Conservation (phyloP, 1,284 basidiomycete genomes). For the Tetrapyrgos nigripes region DNA sequence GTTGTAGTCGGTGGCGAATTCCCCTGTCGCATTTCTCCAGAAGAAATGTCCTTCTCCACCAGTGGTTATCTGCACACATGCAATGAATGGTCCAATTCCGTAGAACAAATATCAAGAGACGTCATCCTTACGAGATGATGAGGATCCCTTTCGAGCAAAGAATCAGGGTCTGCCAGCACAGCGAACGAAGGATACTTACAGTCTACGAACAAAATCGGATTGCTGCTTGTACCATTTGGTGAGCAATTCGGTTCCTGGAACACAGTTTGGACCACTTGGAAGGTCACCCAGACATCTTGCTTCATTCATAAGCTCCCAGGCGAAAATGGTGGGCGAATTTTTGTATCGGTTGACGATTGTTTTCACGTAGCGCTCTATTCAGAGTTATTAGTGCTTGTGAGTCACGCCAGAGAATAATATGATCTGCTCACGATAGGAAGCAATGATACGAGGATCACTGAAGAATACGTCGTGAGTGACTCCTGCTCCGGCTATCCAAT, state of each 20-base stretch:
- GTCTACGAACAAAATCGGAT: constrained; percentile 53
- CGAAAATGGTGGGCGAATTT: constrained; percentile 56
- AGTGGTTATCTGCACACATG: constrained; percentile 46
- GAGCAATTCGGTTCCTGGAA: constrained; percentile 52
- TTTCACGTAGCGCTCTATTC: constrained; percentile 58
- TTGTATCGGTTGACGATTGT: constrained; percentile 63
- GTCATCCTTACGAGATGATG: constrained; percentile 43
- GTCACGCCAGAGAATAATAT: background rate
- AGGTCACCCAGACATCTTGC: constrained; percentile 61
- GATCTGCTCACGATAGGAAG: constrained; percentile 53
- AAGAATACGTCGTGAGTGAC: constrained; percentile 59
- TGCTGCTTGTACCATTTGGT: constrained; percentile 58
- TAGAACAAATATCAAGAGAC: background rate
- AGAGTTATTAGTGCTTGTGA: background rate
- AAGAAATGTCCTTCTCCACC: constrained; percentile 66
- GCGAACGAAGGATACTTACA: constrained; percentile 42
- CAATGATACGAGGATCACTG: constrained; percentile 51
- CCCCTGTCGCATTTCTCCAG: constrained; percentile 37
- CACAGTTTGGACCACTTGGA: constrained; percentile 51
- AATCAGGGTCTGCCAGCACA: background rate
- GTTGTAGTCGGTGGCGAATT: constrained; percentile 56
- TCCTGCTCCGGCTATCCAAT: constrained; percentile 53
- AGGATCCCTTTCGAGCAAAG: constrained; percentile 48
- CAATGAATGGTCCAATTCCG: background rate
- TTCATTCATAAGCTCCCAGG: constrained; percentile 68